Evolutionary conservation across 164 flowering plant genomes (phyloP).

Genomic region (Annona squamosa): DNA sequence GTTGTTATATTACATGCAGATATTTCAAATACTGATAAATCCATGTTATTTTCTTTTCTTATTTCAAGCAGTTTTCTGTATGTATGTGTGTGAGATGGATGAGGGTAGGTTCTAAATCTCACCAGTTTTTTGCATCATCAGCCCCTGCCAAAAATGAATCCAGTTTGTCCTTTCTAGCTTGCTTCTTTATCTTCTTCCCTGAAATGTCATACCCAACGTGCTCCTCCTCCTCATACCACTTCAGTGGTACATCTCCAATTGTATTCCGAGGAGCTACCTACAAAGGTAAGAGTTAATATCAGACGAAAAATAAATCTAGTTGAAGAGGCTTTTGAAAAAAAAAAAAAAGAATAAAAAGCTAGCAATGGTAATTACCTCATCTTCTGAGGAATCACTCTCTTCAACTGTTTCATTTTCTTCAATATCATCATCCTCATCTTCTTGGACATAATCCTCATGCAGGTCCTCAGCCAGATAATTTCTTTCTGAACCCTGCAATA

Average conservation of each 20-base stretch:
- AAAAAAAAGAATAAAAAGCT: not conserved
- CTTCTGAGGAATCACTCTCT: slow-evolving; percentile 51
- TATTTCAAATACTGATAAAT: no score
- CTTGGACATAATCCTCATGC: slow-evolving; percentile 2
- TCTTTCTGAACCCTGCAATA: slow-evolving; percentile 3
- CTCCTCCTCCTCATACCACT: slow-evolving; percentile 84
- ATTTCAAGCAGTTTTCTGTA: no score
- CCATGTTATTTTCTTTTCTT: no score
- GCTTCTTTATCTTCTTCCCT: slow-evolving; percentile 87
- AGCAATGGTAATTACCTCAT: slow-evolving; percentile 23
- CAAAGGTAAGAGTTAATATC: not conserved
- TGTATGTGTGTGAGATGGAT: not conserved
- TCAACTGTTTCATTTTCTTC: slow-evolving; percentile 14
- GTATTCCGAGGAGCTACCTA: slow-evolving; percentile 86
- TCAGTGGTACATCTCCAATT: slow-evolving; percentile 77
- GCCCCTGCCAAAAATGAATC: slow-evolving; percentile 57
- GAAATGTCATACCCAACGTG: slow-evolving; percentile 87
- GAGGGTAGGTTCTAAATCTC: not conserved
- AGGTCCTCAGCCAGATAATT: not conserved
- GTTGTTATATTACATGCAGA: not conserved
- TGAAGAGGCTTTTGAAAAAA: not conserved
- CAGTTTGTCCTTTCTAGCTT: slow-evolving; percentile 62
- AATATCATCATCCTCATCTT: slow-evolving; percentile 13
- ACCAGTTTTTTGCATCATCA: slow-evolving; percentile 85
- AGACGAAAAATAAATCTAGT: not conserved